Evolutionary conservation across 495 filamentous ascomycete species (phyloP).

Genomic region (Achaetomiella virescens): DNA sequence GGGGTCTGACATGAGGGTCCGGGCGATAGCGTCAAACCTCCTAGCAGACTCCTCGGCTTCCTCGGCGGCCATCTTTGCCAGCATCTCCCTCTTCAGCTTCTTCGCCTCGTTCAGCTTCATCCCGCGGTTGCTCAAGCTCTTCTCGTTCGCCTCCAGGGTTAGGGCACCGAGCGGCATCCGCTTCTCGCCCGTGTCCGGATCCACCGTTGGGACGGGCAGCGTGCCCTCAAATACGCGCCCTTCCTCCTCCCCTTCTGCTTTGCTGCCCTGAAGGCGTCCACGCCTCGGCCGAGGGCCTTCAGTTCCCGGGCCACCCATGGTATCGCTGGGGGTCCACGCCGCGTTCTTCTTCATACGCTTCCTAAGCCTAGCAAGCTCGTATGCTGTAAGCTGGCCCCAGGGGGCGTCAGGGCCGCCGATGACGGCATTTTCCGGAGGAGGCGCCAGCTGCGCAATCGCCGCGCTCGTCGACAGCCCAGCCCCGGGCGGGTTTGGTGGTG

Average conservation of each 20-base stretch:
- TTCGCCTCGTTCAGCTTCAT: slow-evolving; percentile 93
- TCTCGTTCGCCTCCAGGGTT: slow-evolving; percentile 48
- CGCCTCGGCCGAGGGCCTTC: slow-evolving; percentile 65
- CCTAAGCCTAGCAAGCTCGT: slow-evolving; percentile 82
- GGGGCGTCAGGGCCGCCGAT: slow-evolving; percentile 72
- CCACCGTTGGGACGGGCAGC: slow-evolving; percentile 39
- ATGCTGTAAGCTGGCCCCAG: slow-evolving; percentile 85
- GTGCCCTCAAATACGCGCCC: slow-evolving; percentile 56
- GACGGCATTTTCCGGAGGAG: slow-evolving; percentile 70
- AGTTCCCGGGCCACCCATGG: slow-evolving; percentile 93
- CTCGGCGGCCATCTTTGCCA: slow-evolving; percentile 62
- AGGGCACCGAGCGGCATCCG: slow-evolving; percentile 46
- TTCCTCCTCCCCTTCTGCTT: slow-evolving; percentile 59
- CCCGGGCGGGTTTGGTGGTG: slow-evolving; percentile 50
- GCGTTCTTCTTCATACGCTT: slow-evolving; percentile 99
- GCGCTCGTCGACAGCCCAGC: slow-evolving; percentile 67
- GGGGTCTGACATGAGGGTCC: slow-evolving; percentile 40
- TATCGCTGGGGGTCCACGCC: slow-evolving; percentile 88
- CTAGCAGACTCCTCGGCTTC: slow-evolving; percentile 59
- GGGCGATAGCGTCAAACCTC: slow-evolving; percentile 48
- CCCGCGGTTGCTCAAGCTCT: slow-evolving; percentile 67
- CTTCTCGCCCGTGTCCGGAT: slow-evolving; percentile 41
- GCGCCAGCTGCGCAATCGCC: slow-evolving; percentile 66
- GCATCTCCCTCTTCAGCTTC: slow-evolving; percentile 73
- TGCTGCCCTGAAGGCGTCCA: slow-evolving; percentile 64